Percentiles rank a stretch among this genome's conserved stretches.
Evolutionary conservation across 2,329 filamentous ascomycete species (phyloP).

Genomic region (Fusarium pininemorale): DNA sequence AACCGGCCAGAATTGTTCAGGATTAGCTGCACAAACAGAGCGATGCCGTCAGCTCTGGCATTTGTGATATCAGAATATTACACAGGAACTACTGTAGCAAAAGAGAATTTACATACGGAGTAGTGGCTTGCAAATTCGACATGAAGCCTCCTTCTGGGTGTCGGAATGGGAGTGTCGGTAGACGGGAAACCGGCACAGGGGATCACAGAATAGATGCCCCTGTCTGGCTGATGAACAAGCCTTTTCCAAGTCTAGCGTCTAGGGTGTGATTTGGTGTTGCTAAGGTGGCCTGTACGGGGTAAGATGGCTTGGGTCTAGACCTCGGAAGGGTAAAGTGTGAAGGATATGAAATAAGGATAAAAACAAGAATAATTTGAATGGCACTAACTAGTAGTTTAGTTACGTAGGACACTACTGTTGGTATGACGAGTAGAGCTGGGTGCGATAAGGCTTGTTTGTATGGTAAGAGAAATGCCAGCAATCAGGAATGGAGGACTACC

Average conservation of each 20-base stretch:
- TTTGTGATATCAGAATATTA: neutral
- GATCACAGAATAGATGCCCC: constrained; percentile 12
- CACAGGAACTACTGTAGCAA: constrained; percentile 10
- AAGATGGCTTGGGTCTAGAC: constrained; percentile 12
- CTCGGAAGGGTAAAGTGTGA: constrained; percentile 1
- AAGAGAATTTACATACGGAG: constrained; percentile 41
- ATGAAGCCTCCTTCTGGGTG: constrained; percentile 11
- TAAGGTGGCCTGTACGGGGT: neutral
- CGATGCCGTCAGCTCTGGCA: neutral
- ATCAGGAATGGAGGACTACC: neutral
- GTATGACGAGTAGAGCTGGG: neutral
- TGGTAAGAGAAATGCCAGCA: neutral
- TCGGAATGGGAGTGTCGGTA: constrained; percentile 5
- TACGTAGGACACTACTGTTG: neutral
- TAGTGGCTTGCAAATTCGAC: constrained; percentile 35
- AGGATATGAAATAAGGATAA: neutral
- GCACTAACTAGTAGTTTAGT: neutral
- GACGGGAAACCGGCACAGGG: constrained; percentile 32
- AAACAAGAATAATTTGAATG: constrained; percentile 4
- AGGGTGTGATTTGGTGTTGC: constrained; percentile 3
- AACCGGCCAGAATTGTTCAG: neutral
- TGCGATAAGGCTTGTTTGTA: neutral
- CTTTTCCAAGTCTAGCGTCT: constrained; percentile 2
- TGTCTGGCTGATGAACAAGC: constrained; percentile 27
- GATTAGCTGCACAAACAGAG: neutral